Conservation (phyloP, 1,284 basidiomycete species). For the Cystobasidium sp. region DNA sequence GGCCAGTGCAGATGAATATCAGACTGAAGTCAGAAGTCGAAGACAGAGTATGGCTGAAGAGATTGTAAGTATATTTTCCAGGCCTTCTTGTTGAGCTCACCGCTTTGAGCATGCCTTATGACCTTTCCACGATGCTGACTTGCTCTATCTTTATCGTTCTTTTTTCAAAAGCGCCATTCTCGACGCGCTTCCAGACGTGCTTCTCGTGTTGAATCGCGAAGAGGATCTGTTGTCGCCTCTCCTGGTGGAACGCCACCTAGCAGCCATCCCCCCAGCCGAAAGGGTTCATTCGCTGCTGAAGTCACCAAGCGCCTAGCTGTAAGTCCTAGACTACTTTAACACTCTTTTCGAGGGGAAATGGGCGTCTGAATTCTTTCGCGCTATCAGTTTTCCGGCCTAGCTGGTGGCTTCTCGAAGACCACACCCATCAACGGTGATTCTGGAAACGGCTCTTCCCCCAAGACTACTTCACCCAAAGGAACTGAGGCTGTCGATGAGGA, state of each 20-base stretch:
- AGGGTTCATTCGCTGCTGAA: constrained; percentile 58
- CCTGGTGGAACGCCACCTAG: constrained; percentile 16
- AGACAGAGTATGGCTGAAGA: constrained; percentile 41
- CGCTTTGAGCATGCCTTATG: background rate
- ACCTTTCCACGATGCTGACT: no score
- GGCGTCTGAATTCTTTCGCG: background rate
- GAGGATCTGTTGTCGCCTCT: constrained; percentile 26
- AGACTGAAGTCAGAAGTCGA: constrained; percentile 50
- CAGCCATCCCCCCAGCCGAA: constrained; percentile 40
- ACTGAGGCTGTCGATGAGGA: constrained; percentile 51
- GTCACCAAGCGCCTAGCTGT: constrained; percentile 62
- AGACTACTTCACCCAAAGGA: constrained; percentile 58
- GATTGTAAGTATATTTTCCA: constrained; percentile 30
- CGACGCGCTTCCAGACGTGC: constrained; percentile 35
- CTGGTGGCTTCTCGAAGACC: constrained; percentile 31
- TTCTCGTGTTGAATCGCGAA: constrained; percentile 27
- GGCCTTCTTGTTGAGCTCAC: no score
- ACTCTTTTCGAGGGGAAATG: background rate
- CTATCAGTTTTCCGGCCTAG: constrained; percentile 42
- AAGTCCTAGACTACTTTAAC: constrained; percentile 48
- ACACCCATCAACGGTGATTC: constrained; percentile 57
- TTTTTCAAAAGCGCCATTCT: constrained; percentile 18
- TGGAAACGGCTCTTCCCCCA: constrained; percentile 46
- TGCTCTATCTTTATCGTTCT: background rate
- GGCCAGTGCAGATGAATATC: constrained; percentile 71